Conservation (phyloP, 108 stramenopile species). For the Heterococcus sp. region DNA sequence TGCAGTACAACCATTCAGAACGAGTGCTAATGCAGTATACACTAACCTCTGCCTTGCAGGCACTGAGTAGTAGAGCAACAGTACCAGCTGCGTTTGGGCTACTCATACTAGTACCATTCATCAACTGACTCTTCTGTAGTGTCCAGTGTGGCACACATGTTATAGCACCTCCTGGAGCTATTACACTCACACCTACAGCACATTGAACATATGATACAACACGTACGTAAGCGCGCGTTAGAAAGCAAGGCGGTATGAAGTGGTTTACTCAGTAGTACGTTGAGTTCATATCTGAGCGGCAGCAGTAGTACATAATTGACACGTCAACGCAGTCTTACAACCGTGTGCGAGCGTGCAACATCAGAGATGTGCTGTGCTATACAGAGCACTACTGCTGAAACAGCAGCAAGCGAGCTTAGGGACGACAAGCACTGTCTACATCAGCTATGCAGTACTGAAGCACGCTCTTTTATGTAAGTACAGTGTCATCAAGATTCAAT, state of each 20-base stretch:
- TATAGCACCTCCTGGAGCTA: conserved; percentile 86
- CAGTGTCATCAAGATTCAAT: not conserved
- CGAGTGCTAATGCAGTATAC: not conserved
- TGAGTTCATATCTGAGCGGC: no score
- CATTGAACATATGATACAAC: no score
- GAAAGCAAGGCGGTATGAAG: no score
- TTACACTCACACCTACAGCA: conserved; percentile 71
- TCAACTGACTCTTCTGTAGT: conserved; percentile 70
- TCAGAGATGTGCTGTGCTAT: no score
- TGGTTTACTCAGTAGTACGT: no score
- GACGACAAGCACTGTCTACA: not conserved
- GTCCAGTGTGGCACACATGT: conserved; percentile 75
- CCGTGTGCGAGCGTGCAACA: no score
- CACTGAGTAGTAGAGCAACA: conserved; percentile 73
- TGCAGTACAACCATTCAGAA: no score
- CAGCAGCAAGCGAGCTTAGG: not conserved
- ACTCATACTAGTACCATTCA: conserved; percentile 77
- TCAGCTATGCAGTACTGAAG: not conserved
- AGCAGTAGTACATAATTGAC: no score
- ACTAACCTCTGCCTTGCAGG: conserved; percentile 54
- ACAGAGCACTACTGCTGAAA: no score
- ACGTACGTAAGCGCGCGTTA: no score
- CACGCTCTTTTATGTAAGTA: not conserved
- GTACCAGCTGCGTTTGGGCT: conserved; percentile 75
- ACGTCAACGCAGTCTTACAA: no score